Percentiles rank a stretch among this genome's conserved stretches.
These are phyloP conservation scores for Paracoccidioides lutzii DNA, from an alignment of 2,329 filamentous ascomycete species.

Conservation along the genomic window DNA sequence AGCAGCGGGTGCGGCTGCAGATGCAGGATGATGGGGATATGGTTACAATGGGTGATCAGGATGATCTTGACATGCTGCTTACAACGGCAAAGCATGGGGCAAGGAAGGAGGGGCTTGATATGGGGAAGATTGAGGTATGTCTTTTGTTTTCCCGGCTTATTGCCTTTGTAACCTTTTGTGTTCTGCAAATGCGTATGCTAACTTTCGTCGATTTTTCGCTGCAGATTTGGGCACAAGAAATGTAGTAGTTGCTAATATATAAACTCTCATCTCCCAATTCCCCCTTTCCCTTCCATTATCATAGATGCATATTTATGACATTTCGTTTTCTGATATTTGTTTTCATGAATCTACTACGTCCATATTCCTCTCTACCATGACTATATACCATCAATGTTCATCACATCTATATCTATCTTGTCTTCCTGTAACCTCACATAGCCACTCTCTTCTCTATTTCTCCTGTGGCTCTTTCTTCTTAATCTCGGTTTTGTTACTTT, in stretches of 20 bases:
- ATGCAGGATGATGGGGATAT: constrained; percentile 87
- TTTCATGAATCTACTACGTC: not conserved
- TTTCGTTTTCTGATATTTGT: not conserved
- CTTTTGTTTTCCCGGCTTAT: constrained; percentile 1
- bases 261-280: not conserved
- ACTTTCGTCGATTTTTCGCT: not conserved
- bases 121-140: constrained; percentile 91
- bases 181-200: not conserved
- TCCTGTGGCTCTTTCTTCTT: not conserved
- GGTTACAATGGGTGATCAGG: constrained; percentile 94
- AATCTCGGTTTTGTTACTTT: constrained; percentile 3
- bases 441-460: not conserved
- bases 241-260: not conserved
- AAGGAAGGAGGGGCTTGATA: constrained; percentile 60
- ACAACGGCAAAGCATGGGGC: constrained; percentile 54
- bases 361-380: not conserved
- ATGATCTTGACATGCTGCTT: constrained; percentile 84
- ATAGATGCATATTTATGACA: not conserved
- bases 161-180: not conserved
- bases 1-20: constrained; percentile 56
- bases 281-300: not conserved
- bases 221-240: constrained; percentile 15
- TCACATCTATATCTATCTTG: not conserved
- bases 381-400: not conserved
- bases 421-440: not conserved